Conservation (phyloP, 2,329 filamentous ascomycete genomes). For the Dactylella cylindrospora region DNA sequence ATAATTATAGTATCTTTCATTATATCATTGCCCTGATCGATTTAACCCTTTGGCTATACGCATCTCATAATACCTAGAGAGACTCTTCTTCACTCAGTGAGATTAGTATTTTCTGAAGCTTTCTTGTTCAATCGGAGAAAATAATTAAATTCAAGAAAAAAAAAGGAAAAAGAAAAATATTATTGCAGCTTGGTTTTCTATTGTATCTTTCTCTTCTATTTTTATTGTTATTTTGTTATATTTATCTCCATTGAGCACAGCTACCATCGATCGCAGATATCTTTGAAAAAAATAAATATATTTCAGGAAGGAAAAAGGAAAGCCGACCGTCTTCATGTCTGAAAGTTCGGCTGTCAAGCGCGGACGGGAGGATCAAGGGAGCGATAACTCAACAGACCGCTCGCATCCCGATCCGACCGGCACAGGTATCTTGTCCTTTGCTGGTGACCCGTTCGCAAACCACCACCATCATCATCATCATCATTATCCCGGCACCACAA, state of each 20-base stretch:
- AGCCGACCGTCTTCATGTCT: conserved; percentile 9
- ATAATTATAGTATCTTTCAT: conserved; percentile 41
- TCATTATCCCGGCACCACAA: no score
- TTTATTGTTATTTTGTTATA: background rate
- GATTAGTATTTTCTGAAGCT: background rate
- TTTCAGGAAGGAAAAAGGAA: background rate
- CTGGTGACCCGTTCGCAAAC: conserved; percentile 41
- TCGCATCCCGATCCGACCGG: conserved; percentile 39
- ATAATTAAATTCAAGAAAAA: background rate
- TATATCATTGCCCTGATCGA: conserved; percentile 29
- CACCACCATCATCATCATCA: conserved; percentile 32
- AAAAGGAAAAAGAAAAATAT: conserved; percentile 2
- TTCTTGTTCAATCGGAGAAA: conserved; percentile 2
- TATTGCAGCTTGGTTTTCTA: background rate
- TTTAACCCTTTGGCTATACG: conserved; percentile 8
- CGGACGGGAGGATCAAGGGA: conserved; percentile 6
- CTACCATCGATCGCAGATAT: no score
- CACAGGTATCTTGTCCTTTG: conserved; percentile 26
- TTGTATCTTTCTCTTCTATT: background rate
- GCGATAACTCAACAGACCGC: background rate
- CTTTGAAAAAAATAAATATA: background rate
- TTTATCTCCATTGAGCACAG: background rate
- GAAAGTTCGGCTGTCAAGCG: conserved; percentile 20
- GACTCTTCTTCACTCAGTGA: background rate
- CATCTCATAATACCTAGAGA: background rate